Base-by-base conservation (phyloP, 2,329 filamentous ascomycete genomes). In the Neonectria coccinea region DNA sequence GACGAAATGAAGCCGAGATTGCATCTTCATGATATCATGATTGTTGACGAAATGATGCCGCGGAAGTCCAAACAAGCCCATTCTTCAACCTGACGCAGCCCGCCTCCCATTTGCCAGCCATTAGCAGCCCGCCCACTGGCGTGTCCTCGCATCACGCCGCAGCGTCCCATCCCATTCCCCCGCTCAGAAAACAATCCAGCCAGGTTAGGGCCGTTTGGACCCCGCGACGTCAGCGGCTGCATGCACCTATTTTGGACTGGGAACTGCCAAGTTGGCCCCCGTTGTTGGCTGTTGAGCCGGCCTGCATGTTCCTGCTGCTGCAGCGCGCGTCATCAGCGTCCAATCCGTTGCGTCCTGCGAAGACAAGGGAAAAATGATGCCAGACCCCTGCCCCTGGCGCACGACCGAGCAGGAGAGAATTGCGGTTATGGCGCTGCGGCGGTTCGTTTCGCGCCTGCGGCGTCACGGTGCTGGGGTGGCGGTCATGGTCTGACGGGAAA, bases 1-100 rank as follows among this genome's bases (percentile, higher is more conserved):
- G 59, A 62, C 54, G 61, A 70, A 63, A 63, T 48, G 59, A 66
- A 56, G 64, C 45, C 22, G n/a, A 39, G 36, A 39, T 16, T 39
- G 7, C 6, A 39, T 39, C 14, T 39, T 39, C 36, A 39, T 39
- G 36, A 39, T 39, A 39, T 18, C 25, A 50, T 48, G 25, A 18
- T 12, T 7, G 12, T 31, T n/a, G 31, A 16, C 25, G 16, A 25
- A 4, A 16, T 7, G 42, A 45, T 20, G 20, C 8, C 18, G 47
- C 8, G 25, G 16, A 12, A 50, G 25, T 27, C 27, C 25, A 50
- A 50, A 29, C 9, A 12, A 29, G 9, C 14, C 47, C 47, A 14
- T n/a, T 31, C 16, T 33, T 11, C n/a, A 33, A 33, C n/a, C 48
- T 18, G 29, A 51, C 14, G 53, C 53, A 10, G 41, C 41, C 12